Conservation (phyloP, 345 rosid species). For the Carallia brachiata region DNA sequence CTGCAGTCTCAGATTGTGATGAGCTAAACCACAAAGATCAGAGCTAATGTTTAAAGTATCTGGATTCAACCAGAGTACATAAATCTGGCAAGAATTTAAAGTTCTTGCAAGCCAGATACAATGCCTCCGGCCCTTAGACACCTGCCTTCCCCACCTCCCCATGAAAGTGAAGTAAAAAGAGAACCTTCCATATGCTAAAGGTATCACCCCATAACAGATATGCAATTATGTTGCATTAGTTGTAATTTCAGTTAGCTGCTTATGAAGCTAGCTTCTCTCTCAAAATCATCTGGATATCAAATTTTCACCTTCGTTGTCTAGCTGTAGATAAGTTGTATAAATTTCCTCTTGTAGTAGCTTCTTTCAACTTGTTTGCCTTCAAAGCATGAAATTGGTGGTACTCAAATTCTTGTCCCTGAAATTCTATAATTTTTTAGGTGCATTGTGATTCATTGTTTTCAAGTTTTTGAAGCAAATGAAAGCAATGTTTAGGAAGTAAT, state of each 20-base stretch:
- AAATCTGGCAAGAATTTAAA: not conserved
- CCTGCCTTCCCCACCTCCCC: not conserved
- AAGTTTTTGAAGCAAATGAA: not conserved
- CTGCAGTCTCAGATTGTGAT: constrained; percentile 9
- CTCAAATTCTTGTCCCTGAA: not conserved
- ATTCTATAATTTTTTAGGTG: no score
- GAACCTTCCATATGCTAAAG: constrained; percentile 1
- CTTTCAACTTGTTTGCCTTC: not conserved
- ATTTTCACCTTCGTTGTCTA: constrained; percentile 8
- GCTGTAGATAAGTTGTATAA: constrained; percentile 10
- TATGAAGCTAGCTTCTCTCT: not conserved
- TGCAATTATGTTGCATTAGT: constrained; percentile 14
- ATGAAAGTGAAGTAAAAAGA: not conserved
- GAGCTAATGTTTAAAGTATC: not conserved
- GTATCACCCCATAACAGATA: constrained; percentile 23
- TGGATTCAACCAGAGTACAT: not conserved
- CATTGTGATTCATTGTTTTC: no score
- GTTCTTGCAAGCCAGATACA: not conserved
- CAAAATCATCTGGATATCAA: constrained; percentile 1
- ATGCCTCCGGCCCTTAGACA: not conserved
- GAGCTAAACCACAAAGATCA: not conserved
- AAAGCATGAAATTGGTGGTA: not conserved
- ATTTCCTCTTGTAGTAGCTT: constrained; percentile 1
- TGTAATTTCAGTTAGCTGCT: constrained; percentile 21
- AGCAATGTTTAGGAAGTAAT: not conserved